Conservation (phyloP, 2,329 filamentous ascomycete species). For the Ophiostoma sp. region DNA sequence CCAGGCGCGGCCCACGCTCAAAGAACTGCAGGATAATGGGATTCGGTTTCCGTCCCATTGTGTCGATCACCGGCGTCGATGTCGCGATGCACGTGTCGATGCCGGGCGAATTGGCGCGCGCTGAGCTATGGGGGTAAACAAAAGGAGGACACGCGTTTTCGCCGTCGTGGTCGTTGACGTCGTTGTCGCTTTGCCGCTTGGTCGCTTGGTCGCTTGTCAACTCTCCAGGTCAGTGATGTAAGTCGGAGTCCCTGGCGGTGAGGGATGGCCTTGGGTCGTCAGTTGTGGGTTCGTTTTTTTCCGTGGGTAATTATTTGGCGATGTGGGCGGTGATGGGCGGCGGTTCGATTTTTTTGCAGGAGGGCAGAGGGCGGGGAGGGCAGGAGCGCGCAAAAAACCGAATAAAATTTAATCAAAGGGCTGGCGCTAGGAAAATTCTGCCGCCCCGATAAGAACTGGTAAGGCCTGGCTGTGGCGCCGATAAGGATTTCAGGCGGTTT, state of each 20-base stretch:
- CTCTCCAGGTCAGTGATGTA: background rate
- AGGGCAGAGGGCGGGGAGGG: constrained; percentile 20
- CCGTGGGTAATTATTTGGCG: constrained; percentile 13
- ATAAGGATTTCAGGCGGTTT: constrained; percentile 17
- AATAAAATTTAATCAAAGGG: constrained; percentile 18
- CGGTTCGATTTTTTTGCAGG: constrained; percentile 18
- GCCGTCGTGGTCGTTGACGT: constrained; percentile 8
- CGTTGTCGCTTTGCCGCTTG: background rate
- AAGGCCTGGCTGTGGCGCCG: constrained; percentile 16
- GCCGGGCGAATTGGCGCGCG: constrained; percentile 4
- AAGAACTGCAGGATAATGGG: constrained; percentile 84
- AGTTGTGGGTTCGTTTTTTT: constrained; percentile 20
- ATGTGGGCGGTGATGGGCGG: constrained; percentile 25
- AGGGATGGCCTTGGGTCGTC: constrained; percentile 12
- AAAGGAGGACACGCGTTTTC: background rate
- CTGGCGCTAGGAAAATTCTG: constrained; percentile 25
- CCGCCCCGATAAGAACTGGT: constrained; percentile 25
- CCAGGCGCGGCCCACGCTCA: constrained; percentile 75
- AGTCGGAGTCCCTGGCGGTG: constrained; percentile 18
- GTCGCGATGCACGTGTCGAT: constrained; percentile 12
- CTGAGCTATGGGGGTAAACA: background rate
- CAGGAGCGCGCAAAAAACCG: constrained; percentile 19
- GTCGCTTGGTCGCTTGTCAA: background rate
- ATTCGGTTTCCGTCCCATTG: constrained; percentile 81
- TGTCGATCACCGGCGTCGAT: constrained; percentile 8